These are phyloP conservation scores for Apiospora rasikravindrae DNA, from an alignment of 2,329 filamentous ascomycete species.

Conservation along the genomic window DNA sequence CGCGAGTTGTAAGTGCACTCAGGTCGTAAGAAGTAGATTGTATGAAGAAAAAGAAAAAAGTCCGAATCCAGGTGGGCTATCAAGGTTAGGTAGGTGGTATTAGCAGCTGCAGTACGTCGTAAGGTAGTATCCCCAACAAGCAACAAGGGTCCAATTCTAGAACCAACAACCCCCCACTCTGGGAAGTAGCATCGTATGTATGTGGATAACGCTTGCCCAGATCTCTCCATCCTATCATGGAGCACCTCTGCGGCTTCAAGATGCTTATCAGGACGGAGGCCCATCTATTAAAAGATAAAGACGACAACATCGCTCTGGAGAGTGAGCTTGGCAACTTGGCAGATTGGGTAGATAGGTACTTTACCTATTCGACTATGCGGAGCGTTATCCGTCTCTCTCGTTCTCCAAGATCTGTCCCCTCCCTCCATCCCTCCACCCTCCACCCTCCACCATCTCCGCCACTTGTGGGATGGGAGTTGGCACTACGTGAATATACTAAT, in stretches of 20 bases:
- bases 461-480: conserved; percentile 1
- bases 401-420: neutral
- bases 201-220: neutral
- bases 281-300: conserved; percentile 1
- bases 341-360: neutral
- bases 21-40: neutral
- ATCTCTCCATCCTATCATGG: neutral
- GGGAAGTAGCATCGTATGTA: neutral
- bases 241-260: neutral
- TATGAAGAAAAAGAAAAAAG: neutral
- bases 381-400: conserved; percentile 1
- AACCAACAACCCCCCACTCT: conserved; percentile 1
- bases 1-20: neutral
- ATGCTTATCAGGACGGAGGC: neutral
- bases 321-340: neutral
- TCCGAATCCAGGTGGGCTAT: no score
- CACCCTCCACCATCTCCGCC: no score
- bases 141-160: neutral
- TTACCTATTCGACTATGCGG: conserved; percentile 1
- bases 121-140: neutral
- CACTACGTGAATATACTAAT: neutral
- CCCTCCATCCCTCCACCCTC: neutral
- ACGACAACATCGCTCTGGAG: neutral
- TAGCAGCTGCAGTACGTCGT: neutral
- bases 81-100: neutral